Evolutionary conservation across 1,139 yeast species (phyloP).

Genomic region (Diutina catenulata): DNA sequence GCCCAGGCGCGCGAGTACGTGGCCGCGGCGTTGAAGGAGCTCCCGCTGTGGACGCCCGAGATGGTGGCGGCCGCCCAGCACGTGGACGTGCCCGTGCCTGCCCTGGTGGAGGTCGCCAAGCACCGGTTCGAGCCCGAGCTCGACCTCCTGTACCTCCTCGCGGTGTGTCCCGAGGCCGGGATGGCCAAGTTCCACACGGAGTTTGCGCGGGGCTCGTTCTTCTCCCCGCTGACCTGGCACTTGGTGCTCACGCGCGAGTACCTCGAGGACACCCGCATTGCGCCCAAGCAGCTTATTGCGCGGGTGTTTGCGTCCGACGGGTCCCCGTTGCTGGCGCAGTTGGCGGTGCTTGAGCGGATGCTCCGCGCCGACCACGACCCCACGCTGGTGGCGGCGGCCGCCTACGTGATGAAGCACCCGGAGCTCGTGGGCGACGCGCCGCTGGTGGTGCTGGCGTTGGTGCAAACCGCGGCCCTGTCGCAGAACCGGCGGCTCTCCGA

Average conservation of each 20-base stretch:
- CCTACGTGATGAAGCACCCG: conserved; percentile 9
- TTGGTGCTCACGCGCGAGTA: conserved; percentile 21
- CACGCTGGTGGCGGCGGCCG: conserved; percentile 16
- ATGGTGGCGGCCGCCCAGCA: conserved; percentile 13
- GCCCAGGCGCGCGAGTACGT: conserved; percentile 13
- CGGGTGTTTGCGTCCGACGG: conserved; percentile 16
- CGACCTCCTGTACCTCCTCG: conserved; percentile 21
- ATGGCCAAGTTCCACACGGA: conserved; percentile 15
- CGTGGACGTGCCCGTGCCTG: conserved; percentile 8
- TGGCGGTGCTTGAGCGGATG: conserved; percentile 13
- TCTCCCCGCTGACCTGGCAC: conserved; percentile 22
- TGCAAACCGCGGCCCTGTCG: conserved; percentile 8
- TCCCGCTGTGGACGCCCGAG: conserved; percentile 14
- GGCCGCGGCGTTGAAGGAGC: conserved; percentile 2
- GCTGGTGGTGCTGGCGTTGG: conserved; percentile 8
- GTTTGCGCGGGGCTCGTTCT: conserved; percentile 20
- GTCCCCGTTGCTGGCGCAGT: no score
- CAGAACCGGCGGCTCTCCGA: conserved; percentile 15
- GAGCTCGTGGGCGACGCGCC: conserved; percentile 10
- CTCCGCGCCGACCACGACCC: conserved; percentile 18
- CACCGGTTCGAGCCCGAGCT: conserved; percentile 11
- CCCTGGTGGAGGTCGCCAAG: not conserved
- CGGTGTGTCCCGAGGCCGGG: conserved; percentile 21
- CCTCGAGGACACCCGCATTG: conserved; percentile 12
- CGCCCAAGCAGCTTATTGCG: conserved; percentile 15